Percentiles rank a stretch among this genome's conserved stretches.
phyloP scores from a whole-genome alignment of 2,329 filamentous ascomycete genomes.

The Neodidymelliopsis sp. region DNA sequence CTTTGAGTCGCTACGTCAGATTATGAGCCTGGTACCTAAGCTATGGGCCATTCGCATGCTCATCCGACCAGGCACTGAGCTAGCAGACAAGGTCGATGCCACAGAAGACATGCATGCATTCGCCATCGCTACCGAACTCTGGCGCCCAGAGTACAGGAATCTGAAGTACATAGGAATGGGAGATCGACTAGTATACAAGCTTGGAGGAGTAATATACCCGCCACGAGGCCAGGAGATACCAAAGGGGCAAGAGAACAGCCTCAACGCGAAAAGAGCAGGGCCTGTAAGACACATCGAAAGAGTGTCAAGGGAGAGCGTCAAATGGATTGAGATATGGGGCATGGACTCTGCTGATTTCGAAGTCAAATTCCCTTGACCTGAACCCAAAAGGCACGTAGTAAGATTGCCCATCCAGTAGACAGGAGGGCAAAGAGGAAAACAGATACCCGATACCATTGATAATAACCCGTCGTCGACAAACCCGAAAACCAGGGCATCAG shows the following conservation, averaged over 20 bases:
- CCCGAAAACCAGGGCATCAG: no score
- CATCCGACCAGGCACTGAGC: constrained; percentile 33
- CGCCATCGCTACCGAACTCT: constrained; percentile 43
- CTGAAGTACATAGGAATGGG: constrained; percentile 52
- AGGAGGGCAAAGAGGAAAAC: background rate
- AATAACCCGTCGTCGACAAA: no score
- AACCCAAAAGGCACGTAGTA: no score
- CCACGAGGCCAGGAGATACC: constrained; percentile 13
- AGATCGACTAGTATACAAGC: constrained; percentile 46
- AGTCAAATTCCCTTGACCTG: constrained; percentile 35
- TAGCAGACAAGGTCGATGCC: constrained; percentile 33
- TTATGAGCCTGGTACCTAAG: constrained; percentile 50
- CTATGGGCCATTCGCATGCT: constrained; percentile 53
- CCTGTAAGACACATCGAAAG: constrained; percentile 42
- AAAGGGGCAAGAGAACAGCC: constrained; percentile 28
- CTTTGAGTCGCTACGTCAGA: constrained; percentile 44
- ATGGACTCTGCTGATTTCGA: constrained; percentile 51
- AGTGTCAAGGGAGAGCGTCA: constrained; percentile 47
- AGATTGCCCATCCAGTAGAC: background rate
- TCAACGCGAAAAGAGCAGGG: constrained; percentile 38
- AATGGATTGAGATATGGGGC: constrained; percentile 55
- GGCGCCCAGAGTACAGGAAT: constrained; percentile 43
- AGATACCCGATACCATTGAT: no score
- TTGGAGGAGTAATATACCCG: constrained; percentile 43
- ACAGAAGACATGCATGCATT: constrained; percentile 45